These are phyloP conservation scores for Casaregolazyma lundiana DNA, from an alignment of 1,139 yeast species.

Conservation along the genomic window DNA sequence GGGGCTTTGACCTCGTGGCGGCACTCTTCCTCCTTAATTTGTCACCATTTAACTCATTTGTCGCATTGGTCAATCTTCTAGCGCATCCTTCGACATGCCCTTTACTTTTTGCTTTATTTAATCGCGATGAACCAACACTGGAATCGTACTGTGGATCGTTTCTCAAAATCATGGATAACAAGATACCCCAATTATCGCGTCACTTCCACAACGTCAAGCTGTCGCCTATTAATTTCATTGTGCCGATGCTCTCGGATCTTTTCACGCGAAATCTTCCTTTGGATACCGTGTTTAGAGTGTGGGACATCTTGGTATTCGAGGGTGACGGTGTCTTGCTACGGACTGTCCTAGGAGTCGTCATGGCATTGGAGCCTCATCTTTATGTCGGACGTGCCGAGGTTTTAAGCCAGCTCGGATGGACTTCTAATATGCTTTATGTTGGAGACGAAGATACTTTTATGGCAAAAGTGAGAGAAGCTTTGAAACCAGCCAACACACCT, in stretches of 20 bases:
- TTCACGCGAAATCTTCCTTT: slow-evolving; percentile 37
- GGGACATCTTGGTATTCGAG: slow-evolving; percentile 61
- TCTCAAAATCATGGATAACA: slow-evolving; percentile 42
- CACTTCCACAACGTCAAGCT: slow-evolving; percentile 47
- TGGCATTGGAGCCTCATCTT: slow-evolving; percentile 46
- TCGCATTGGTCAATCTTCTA: slow-evolving; percentile 43
- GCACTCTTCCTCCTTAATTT: slow-evolving; percentile 42
- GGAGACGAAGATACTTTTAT: slow-evolving; percentile 51
- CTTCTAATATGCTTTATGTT: slow-evolving; percentile 36
- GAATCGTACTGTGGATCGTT: slow-evolving; percentile 41
- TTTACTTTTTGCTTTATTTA: slow-evolving; percentile 28
- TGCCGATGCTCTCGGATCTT: slow-evolving; percentile 35
- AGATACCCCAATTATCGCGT: slow-evolving; percentile 43
- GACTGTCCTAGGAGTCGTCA: slow-evolving; percentile 46
- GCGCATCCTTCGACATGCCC: slow-evolving; percentile 32
- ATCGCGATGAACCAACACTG: slow-evolving; percentile 28
- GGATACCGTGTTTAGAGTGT: slow-evolving; percentile 39
- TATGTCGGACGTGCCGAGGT: slow-evolving; percentile 50
- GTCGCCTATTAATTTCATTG: slow-evolving; percentile 35
- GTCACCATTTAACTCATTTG: slow-evolving; percentile 40
- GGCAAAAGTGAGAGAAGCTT: slow-evolving; percentile 36
- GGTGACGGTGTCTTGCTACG: slow-evolving; percentile 50
- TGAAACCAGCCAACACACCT: slow-evolving; percentile 16
- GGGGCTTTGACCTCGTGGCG: slow-evolving; percentile 31
- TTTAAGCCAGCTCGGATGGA: slow-evolving; percentile 33